Evolutionary conservation across 2,329 filamentous ascomycete species (phyloP).

Genomic region (Rhinocladiella similis): DNA sequence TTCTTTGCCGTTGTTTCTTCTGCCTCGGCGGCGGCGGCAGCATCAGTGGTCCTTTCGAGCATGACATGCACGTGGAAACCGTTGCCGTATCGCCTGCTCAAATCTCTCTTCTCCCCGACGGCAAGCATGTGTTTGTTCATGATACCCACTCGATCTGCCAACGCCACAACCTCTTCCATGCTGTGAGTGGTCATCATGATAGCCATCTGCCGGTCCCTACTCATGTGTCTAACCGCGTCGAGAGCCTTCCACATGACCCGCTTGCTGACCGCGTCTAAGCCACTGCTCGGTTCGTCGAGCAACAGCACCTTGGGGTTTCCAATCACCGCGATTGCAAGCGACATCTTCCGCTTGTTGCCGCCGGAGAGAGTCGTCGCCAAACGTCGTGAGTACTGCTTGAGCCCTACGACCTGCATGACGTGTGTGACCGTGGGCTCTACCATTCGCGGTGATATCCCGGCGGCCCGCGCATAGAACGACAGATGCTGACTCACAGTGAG

Average conservation of each 20-base stretch:
- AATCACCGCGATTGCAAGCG: constrained; percentile 74
- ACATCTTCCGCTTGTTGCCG: constrained; percentile 75
- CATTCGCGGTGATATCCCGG: constrained; percentile 52
- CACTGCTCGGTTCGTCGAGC: constrained; percentile 75
- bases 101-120: constrained; percentile 1
- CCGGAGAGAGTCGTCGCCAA: constrained; percentile 78
- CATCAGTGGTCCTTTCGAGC: neutral
- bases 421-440: constrained; percentile 69
- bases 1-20: constrained; percentile 2
- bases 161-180: constrained; percentile 40
- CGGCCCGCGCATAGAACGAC: constrained; percentile 21
- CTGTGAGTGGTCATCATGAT: constrained; percentile 39
- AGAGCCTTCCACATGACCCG: constrained; percentile 38
- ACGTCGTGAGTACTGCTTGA: constrained; percentile 67
- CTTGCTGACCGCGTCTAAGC: constrained; percentile 57
- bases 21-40: neutral
- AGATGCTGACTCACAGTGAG: constrained; percentile 30
- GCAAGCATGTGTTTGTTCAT: constrained; percentile 36
- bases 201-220: constrained; percentile 27
- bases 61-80: constrained; percentile 13
- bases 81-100: constrained; percentile 8
- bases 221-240: constrained; percentile 23
- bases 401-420: constrained; percentile 74
- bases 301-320: constrained; percentile 72
- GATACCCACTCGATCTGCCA: constrained; percentile 38